A percentile compares a stretch with the other conserved stretches of the same genome.
These are phyloP conservation scores for Helenozyma rhizophorensis DNA, from an alignment of 805 yeast genomes.

Conservation along the genomic window DNA sequence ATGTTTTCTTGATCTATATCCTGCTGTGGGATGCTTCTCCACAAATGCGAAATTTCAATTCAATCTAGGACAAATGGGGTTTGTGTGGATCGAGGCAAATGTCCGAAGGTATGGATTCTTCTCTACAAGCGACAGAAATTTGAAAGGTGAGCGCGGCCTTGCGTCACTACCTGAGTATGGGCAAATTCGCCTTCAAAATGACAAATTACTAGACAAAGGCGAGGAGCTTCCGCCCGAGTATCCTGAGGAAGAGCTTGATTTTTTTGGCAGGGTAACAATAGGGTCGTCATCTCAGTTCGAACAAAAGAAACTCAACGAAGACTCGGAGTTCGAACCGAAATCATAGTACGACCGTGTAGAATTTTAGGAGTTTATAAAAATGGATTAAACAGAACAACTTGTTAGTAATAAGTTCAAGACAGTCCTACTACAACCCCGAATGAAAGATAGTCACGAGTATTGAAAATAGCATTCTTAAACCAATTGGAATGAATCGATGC, in stretches of 20 bases:
- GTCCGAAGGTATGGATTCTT: slow-evolving; percentile 56
- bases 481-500: too few relatives aligned
- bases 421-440: too few relatives aligned
- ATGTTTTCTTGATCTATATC: slow-evolving; percentile 46
- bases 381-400: too few relatives aligned
- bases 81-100: slow-evolving; percentile 47
- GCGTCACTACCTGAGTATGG: slow-evolving; percentile 38
- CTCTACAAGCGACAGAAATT: slow-evolving; percentile 39
- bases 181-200: slow-evolving; percentile 23
- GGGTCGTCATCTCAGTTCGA: slow-evolving; percentile 27
- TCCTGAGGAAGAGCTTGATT: slow-evolving; percentile 58
- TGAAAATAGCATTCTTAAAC: too few relatives aligned
- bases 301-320: slow-evolving; percentile 7
- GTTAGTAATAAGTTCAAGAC: too few relatives aligned
- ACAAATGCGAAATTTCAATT: slow-evolving; percentile 40
- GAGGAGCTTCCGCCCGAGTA: slow-evolving; percentile 70
- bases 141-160: slow-evolving; percentile 36
- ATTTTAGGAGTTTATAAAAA: slow-evolving; percentile 5
- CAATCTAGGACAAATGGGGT: slow-evolving; percentile 42
- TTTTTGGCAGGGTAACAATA: slow-evolving; percentile 43
- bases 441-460: too few relatives aligned
- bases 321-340: slow-evolving; percentile 10
- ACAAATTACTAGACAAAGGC: slow-evolving; percentile 63
- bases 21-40: slow-evolving; percentile 50
- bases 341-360: slow-evolving; percentile 3